These are phyloP conservation scores for Conticribra weissflogii DNA, from an alignment of 108 stramenopile species.

Conservation along the genomic window DNA sequence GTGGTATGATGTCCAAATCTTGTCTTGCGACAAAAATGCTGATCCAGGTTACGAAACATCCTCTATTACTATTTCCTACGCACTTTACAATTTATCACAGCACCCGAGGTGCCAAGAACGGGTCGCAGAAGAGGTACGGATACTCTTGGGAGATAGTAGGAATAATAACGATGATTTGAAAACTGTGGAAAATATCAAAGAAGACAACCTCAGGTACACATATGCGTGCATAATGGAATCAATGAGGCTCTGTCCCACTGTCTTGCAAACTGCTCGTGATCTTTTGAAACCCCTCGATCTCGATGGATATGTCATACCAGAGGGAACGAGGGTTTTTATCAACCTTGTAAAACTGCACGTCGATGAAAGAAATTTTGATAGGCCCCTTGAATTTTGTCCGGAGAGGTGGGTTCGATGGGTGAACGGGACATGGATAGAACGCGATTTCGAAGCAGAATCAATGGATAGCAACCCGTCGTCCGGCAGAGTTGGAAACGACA, in stretches of 20 bases:
- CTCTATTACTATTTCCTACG: constrained; percentile 50
- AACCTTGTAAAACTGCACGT: constrained; percentile 48
- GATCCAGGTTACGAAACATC: constrained; percentile 61
- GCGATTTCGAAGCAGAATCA: constrained; percentile 18
- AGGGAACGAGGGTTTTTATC: constrained; percentile 49
- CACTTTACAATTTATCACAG: constrained; percentile 49
- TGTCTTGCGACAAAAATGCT: constrained; percentile 17
- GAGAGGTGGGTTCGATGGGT: constrained; percentile 57
- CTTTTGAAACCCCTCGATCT: constrained; percentile 29
- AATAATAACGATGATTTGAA: constrained; percentile 6
- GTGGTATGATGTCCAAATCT: constrained; percentile 7
- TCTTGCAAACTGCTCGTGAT: constrained; percentile 41
- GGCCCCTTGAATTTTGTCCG: constrained; percentile 54
- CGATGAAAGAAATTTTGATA: constrained; percentile 45
- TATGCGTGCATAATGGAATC: constrained; percentile 54
- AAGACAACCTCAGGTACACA: constrained; percentile 45
- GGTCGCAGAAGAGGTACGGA: constrained; percentile 20
- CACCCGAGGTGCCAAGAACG: constrained; percentile 40
- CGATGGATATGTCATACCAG: constrained; percentile 31
- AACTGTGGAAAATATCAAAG: neutral
- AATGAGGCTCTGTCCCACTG: constrained; percentile 49
- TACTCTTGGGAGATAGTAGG: constrained; percentile 6
- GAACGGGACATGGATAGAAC: constrained; percentile 28
- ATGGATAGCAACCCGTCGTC: neutral
- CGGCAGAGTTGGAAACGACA: too few species aligned